phyloP scores from a whole-genome alignment of 345 rosid species.

The Boechera stricta region DNA sequence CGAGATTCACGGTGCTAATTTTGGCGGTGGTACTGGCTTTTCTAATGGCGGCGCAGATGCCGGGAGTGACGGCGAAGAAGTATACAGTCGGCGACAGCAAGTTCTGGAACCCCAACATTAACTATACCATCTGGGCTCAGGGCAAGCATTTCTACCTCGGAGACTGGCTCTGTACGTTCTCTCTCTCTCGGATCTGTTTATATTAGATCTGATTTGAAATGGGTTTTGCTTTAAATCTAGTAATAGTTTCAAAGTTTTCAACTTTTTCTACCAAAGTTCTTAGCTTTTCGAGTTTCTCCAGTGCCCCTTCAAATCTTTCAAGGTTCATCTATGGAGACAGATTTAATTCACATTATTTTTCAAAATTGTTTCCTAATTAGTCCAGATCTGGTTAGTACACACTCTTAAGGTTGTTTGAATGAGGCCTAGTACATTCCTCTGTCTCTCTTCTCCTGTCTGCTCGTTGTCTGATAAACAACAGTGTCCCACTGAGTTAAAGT shows the following conservation, averaged over 20 bases:
- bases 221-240: background rate
- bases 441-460: background rate
- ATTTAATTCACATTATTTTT: background rate
- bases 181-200: slow-evolving; percentile 19
- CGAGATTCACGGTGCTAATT: slow-evolving; percentile 45
- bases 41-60: slow-evolving; percentile 49
- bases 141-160: slow-evolving; percentile 83
- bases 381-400: slow-evolving; percentile 37
- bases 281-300: background rate
- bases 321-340: background rate
- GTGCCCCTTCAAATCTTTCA: background rate
- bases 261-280: slow-evolving; percentile 22
- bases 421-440: slow-evolving; percentile 6
- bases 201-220: slow-evolving; percentile 31
- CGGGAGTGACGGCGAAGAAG: slow-evolving; percentile 65
- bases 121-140: slow-evolving; percentile 84
- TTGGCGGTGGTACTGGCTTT: slow-evolving; percentile 49
- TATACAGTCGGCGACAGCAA: slow-evolving; percentile 65
- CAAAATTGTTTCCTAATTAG: slow-evolving; percentile 20
- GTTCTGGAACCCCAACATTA: slow-evolving; percentile 74
- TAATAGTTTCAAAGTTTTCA: background rate
- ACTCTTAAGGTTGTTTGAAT: slow-evolving; percentile 13
- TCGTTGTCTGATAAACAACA: slow-evolving; percentile 34
- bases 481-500: slow-evolving; percentile 25
- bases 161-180: slow-evolving; percentile 90